Percentiles rank a stretch among this genome's conserved stretches.
phyloP scores from a whole-genome alignment of 2,329 filamentous ascomycete genomes.

The Arthrinium puccinioides region DNA sequence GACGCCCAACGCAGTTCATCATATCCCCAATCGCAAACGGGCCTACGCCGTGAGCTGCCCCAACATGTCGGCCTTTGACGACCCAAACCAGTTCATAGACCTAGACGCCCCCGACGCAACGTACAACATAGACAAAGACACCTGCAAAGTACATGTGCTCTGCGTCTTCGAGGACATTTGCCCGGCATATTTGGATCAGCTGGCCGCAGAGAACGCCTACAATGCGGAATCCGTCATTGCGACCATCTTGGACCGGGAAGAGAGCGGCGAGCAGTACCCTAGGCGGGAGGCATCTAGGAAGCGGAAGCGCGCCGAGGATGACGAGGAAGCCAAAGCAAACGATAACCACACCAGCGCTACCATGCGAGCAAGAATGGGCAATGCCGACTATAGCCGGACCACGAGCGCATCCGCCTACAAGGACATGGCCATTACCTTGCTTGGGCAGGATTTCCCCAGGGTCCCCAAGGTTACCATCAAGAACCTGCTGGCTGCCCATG shows the following conservation, averaged over 20 bases:
- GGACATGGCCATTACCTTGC: conserved; percentile 15
- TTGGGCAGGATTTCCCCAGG: conserved; percentile 27
- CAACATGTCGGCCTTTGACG: too few relatives aligned
- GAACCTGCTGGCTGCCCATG: conserved; percentile 13
- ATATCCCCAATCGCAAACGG: too few relatives aligned
- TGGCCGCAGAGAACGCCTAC: conserved; percentile 19
- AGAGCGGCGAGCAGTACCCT: conserved; percentile 31
- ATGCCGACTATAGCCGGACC: conserved; percentile 3
- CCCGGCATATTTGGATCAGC: conserved; percentile 24
- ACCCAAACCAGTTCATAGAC: too few relatives aligned
- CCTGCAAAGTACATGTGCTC: conserved; percentile 22
- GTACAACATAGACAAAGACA: conserved; percentile 2
- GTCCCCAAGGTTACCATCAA: conserved; percentile 20
- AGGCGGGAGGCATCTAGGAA: conserved; percentile 23
- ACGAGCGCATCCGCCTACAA: conserved; percentile 8
- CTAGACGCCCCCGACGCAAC: too few relatives aligned
- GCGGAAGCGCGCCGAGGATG: conserved; percentile 29
- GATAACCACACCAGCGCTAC: conserved; percentile 3
- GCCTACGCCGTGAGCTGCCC: too few relatives aligned
- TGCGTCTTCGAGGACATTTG: conserved; percentile 40
- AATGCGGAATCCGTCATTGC: conserved; percentile 24
- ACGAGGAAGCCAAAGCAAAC: conserved; percentile 5
- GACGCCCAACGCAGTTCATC: too few relatives aligned
- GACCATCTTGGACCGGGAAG: conserved; percentile 31
- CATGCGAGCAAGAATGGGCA: conserved; percentile 12